Base-by-base conservation (phyloP, 2,329 filamentous ascomycete species). In the Canariomyces notabilis region DNA sequence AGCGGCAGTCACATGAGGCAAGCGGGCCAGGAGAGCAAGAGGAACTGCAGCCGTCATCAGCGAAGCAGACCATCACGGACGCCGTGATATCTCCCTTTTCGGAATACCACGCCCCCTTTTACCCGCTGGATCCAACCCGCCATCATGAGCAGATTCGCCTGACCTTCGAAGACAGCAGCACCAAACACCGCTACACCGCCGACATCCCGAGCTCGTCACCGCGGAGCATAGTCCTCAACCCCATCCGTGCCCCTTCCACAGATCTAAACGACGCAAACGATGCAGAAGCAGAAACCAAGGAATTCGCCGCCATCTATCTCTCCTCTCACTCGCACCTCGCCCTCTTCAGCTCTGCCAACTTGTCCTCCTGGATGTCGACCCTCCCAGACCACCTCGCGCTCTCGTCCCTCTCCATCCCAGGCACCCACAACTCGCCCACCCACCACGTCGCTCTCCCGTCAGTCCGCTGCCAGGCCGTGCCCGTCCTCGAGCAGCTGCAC, bases 341-440 rank as follows among this genome's bases (percentile, higher is more conserved):
- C 33, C 72, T 97, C 50, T 82, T 84, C 67, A 87, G 82, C 51
- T 89, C 82, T 5, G 76, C 83, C 14, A 75, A 80, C 44, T 76
- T 90, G 40, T 64, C 80, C 51, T 68, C 74, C 43, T 95, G 93
- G 93, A 97, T 97, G 90, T 67, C 74, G 46, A 75, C 82, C 51
- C 74, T 97, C 34, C 73, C 76, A 50, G 79, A 90, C 59, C 75
- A 81, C 16, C 84, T 80, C 42, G 82, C 88, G 1, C 73, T 97
- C 4, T 86, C 87, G 1, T 77, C 84, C 2, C 79, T 98, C 40
- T 93, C 86, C 40, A 93, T 97, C 52, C 93, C 93, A 0, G 93
- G 93, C 53, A 96, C 93, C 0, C 93, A 98, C 73, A 97, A 98
- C 69, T 88, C 87, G 15, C 88, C 93, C 6, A 94, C 90, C 8